Evolutionary conservation across 2,329 filamentous ascomycete genomes (phyloP).

Genomic region (Colletotrichum sp.): DNA sequence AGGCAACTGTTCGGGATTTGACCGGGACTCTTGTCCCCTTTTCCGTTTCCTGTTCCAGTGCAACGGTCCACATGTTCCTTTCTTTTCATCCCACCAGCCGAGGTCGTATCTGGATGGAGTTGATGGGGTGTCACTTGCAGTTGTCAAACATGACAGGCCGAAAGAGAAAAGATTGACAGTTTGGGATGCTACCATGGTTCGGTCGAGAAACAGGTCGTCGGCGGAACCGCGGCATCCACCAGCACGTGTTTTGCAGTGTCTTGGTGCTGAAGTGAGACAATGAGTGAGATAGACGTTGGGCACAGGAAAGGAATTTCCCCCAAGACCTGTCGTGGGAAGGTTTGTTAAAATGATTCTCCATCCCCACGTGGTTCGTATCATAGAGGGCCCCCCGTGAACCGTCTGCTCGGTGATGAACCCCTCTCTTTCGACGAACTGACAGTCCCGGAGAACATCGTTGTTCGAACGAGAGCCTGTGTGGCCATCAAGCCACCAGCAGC

Average conservation of each 20-base stretch:
- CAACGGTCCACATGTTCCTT: background rate
- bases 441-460: background rate
- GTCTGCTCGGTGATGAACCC: background rate
- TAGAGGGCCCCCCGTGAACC: background rate
- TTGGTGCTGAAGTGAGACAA: background rate
- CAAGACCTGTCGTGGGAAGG: background rate
- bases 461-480: conserved; percentile 5
- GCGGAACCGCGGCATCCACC: background rate
- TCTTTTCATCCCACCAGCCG: background rate
- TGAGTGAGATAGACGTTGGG: background rate
- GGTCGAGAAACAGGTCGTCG: background rate
- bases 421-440: background rate
- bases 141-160: background rate
- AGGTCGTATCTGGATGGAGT: conserved; percentile 2
- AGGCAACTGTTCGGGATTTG: background rate
- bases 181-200: background rate
- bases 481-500: background rate
- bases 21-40: background rate
- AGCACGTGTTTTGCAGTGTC: background rate
- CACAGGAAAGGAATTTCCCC: background rate
- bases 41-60: background rate
- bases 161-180: background rate
- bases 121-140: background rate
- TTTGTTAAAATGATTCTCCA: conserved; percentile 7
- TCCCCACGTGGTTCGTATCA: background rate